Base-by-base conservation (phyloP, 768 basidiomycete genomes). In the Rhizopogon vinicolor region DNA sequence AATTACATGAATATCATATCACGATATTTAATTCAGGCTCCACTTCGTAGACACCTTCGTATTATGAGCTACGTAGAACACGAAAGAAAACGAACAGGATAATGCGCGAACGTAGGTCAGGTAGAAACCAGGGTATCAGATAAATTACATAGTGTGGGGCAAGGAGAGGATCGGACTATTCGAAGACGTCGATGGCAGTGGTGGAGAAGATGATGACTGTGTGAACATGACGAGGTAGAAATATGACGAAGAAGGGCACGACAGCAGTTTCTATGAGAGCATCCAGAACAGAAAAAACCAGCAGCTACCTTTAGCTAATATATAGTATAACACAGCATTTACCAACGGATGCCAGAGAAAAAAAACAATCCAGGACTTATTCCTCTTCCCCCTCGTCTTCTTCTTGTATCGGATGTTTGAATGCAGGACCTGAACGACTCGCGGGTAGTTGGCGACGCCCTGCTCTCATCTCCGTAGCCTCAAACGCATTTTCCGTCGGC, bases 301-400 rank as follows among this genome's bases (percentile, higher is more conserved):
- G 39, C 29, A 52, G 16, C 35, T 16, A 19, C 19, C 18, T 31
- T 53, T 29, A 55, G 31, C 45, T 51, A 52, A 25, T 58, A 58
- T 45, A 51, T 52, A 40, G 37, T 46, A 25, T 44, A 58, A 35
- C 10, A 50, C 54, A 55, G 13, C 51, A 33, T 7, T 25, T 51
- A 51, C 29, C 25, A 33, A 40, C 22, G n/a, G 7, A 28, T n/a
- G 53, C 43, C 7, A 51, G 22, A 54, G 51, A 40, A 54, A 54
- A 39, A 52, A 44, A 33, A 51, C 6, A 39, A 18, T 31, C 28
- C 13, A 19, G 29, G 45, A 54, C 16, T 68, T 51, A 72, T 62
- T 89, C 84, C 62, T 91, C 91, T 68, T 91, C 91, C 19, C 78
- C 91, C 67, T 92, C 91, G 60, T 93, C 91, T 65, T 91, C 91